Conservation (phyloP, 306 rosid genomes). For the Cucumis sativus region DNA sequence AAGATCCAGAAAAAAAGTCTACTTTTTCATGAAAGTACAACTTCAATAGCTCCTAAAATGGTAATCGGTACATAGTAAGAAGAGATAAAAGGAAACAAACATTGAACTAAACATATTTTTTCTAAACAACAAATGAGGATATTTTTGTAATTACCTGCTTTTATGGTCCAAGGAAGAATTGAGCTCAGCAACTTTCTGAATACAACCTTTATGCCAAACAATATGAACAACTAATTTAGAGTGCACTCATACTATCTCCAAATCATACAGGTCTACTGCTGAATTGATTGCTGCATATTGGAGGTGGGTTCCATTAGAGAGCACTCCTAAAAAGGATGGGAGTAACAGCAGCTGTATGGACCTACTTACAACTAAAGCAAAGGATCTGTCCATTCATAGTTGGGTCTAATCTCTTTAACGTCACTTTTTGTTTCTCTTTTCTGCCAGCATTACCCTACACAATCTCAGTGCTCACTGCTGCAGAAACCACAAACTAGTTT, state of each 20-base stretch:
- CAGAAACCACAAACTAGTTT: neutral
- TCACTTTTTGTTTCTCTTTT: constrained; percentile 4
- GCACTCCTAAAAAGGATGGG: constrained; percentile 9
- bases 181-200: neutral
- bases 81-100: neutral
- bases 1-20: neutral
- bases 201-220: neutral
- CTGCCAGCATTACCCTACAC: constrained; percentile 1
- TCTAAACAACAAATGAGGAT: no score
- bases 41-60: neutral
- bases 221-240: constrained; percentile 22
- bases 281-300: constrained; percentile 20
- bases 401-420: constrained; percentile 10
- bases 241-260: constrained; percentile 17
- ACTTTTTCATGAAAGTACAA: neutral
- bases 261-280: constrained; percentile 1
- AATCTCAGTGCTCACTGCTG: constrained; percentile 3
- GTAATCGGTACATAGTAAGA: neutral
- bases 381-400: neutral
- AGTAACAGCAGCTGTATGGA: neutral
- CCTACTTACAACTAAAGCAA: neutral
- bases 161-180: neutral
- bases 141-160: no score
- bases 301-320: constrained; percentile 10
- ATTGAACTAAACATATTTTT: neutral